Base-by-base conservation (phyloP, 1,284 basidiomycete genomes). In the Blastosporella zonata region DNA sequence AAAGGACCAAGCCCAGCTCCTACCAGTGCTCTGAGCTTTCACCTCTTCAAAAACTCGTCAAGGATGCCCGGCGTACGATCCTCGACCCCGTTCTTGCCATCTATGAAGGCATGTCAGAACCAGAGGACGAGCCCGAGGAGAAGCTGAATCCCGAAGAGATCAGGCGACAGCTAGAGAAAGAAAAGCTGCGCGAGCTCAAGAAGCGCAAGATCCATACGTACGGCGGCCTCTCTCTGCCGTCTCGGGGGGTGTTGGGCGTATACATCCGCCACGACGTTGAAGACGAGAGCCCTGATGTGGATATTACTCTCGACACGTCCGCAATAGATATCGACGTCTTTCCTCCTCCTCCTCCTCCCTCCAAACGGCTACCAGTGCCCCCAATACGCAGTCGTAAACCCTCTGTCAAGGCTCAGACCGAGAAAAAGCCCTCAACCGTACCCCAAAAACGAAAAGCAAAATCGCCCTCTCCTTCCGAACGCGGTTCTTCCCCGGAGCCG, bases 1-100 rank as follows among this genome's bases (percentile, higher is more conserved):
- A 70, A 45, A 69, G 64, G 43, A 64, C 61, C n/a, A 60, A 61
- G 10, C 76, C 76, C 13, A 56, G 66, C 17, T 56, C 59, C 12
- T 65, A 59, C 7, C 78, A 81, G 46, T 63, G 59, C 8, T 72
- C 75, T 0, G 67, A 70, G 0, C 74, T 79, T 4, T 84, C 82
- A n/a, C 65, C 75, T 27, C 76, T 87, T 1, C 85, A 87, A 60
- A 67, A 68, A 43, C 66, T 85, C 53, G 82, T 88, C 47, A 77
- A 77, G 54, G 66, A 73, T 18, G 74, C 77, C 1, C 71, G 77
- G 38, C 66, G 64, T 20, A 64, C 66, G 6, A 75, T 87, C 20
- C 59, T 88, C 46, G 84, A 87, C 54, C 84, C 84, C 18, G 70
- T 84, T 15, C 67, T 84, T 20, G 65, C 72, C 28, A 59, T 59